Percentiles rank a stretch among this genome's conserved stretches.
Conservation (phyloP, 345 rosid genomes). For the Gossypium anomalum region DNA sequence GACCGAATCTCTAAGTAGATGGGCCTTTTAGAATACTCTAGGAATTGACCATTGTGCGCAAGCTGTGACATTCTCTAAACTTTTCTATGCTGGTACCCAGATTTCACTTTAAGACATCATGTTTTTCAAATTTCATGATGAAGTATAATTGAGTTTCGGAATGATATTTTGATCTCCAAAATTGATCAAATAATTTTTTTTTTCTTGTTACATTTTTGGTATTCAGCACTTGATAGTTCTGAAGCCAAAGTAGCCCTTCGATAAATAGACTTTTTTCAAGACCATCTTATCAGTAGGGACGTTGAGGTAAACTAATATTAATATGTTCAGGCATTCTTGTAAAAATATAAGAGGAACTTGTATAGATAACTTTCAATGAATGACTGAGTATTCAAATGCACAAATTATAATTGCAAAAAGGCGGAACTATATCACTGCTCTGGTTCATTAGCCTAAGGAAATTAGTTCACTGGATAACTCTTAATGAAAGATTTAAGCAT, state of each 20-base stretch:
- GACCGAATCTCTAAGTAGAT: neutral
- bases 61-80: neutral
- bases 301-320: neutral
- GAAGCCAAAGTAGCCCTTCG: neutral
- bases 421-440: neutral
- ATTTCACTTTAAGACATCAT: neutral
- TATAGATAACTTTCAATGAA: neutral
- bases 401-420: neutral
- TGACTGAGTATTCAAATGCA: neutral
- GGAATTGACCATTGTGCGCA: neutral
- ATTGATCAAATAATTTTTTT: neutral
- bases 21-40: too few species aligned
- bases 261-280: neutral
- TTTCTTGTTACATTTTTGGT: neutral
- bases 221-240: neutral
- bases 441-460: neutral
- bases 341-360: neutral
- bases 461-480: neutral
- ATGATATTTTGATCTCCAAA: neutral
- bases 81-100: too few species aligned
- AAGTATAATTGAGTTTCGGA: neutral
- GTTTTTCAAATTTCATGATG: neutral
- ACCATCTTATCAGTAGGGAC: neutral
- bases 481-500: neutral
- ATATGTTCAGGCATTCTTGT: neutral